Percentiles rank a stretch among this genome's conserved stretches.
Conservation (phyloP, 129 eudicot genomes). For the Lonicera japonica region DNA sequence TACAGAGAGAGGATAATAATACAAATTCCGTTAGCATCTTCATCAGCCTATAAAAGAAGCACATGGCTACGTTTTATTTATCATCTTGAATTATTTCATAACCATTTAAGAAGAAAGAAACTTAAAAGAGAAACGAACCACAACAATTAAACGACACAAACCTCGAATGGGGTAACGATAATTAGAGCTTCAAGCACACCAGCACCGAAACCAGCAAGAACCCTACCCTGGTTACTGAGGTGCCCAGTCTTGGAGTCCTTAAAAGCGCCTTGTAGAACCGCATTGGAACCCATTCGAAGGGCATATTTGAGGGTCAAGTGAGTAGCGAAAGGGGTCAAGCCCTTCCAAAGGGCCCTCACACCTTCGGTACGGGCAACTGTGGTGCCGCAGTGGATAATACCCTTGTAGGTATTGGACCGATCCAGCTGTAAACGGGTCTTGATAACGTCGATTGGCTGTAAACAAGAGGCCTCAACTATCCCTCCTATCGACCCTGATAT, state of each 20-base stretch:
- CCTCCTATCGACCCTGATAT: slow-evolving; percentile 84
- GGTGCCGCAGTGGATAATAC: slow-evolving; percentile 73
- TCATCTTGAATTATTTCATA: too few relatives aligned
- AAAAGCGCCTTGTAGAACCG: slow-evolving; percentile 56
- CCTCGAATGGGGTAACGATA: slow-evolving; percentile 96
- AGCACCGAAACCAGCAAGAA: slow-evolving; percentile 84
- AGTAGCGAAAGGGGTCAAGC: slow-evolving; percentile 80
- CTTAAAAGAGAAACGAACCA: too few relatives aligned
- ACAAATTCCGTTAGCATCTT: too few relatives aligned
- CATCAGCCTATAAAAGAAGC: too few relatives aligned
- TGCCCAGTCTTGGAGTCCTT: slow-evolving; percentile 63
- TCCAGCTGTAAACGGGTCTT: slow-evolving; percentile 90
- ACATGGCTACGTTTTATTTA: too few relatives aligned
- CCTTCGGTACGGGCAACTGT: slow-evolving; percentile 54
- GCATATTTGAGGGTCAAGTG: slow-evolving; percentile 87
- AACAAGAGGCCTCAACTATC: slow-evolving; percentile 64
- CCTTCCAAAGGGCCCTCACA: slow-evolving; percentile 88
- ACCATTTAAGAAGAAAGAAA: too few relatives aligned
- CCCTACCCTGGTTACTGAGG: slow-evolving; percentile 50
- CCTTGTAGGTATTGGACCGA: slow-evolving; percentile 65
- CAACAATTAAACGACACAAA: too few relatives aligned
- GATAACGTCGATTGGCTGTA: slow-evolving; percentile 91
- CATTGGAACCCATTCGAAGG: slow-evolving; percentile 86
- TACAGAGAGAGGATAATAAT: too few relatives aligned
- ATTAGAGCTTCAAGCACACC: slow-evolving; percentile 92